Conservation (phyloP, 1,139 yeast species). For the Debaryomycetaceae sp. region DNA sequence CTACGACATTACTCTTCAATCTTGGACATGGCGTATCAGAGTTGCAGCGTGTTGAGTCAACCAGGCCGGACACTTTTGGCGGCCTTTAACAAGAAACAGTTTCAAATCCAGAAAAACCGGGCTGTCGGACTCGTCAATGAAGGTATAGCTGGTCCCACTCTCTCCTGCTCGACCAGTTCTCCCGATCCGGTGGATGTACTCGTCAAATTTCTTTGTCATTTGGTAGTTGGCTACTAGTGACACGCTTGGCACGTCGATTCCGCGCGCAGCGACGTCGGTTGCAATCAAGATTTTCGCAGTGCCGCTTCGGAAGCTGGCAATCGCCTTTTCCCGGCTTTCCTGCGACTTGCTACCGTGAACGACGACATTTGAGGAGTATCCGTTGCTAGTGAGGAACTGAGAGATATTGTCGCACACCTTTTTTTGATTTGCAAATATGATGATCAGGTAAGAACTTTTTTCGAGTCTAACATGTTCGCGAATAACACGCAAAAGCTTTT, state of each 20-base stretch:
- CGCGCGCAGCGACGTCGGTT: constrained; percentile 94
- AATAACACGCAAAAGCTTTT: constrained; percentile 15
- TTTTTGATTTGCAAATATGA: constrained; percentile 73
- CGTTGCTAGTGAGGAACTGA: constrained; percentile 32
- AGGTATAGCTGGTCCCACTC: constrained; percentile 64
- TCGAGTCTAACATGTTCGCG: constrained; percentile 15
- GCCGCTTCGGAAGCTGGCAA: constrained; percentile 52
- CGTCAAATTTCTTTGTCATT: constrained; percentile 61
- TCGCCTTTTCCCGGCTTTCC: constrained; percentile 74
- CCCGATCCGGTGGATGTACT: constrained; percentile 88
- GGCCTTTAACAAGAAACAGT: constrained; percentile 37
- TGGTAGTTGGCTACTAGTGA: constrained; percentile 79
- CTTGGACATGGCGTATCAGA: constrained; percentile 7
- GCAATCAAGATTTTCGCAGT: constrained; percentile 59
- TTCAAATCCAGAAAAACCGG: constrained; percentile 43
- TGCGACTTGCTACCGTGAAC: constrained; percentile 87
- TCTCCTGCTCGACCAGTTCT: constrained; percentile 96
- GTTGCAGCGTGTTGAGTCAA: constrained; percentile 23
- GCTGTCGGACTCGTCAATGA: constrained; percentile 48
- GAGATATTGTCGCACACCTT: constrained; percentile 60
- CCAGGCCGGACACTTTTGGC: constrained; percentile 44
- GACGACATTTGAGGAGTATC: constrained; percentile 39
- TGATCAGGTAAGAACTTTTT: constrained; percentile 36
- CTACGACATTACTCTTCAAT: constrained; percentile 4
- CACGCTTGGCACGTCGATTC: constrained; percentile 77